Conservation (phyloP, 352 stramenopile genomes). For the Elongisporangium prolatum region DNA sequence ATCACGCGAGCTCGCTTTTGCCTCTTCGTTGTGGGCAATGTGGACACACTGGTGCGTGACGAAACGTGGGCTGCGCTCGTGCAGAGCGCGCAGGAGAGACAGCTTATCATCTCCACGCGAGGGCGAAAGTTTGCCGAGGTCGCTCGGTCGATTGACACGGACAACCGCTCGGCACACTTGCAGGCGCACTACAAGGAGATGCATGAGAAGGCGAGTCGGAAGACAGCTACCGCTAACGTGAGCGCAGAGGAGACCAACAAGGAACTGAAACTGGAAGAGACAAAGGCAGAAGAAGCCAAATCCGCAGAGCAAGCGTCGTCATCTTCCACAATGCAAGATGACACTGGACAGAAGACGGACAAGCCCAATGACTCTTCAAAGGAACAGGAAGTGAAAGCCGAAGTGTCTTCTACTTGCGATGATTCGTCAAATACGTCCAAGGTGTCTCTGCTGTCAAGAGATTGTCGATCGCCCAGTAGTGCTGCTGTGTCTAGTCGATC, state of each 20-base stretch:
- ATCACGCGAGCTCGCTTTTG: constrained; percentile 88
- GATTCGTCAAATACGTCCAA: background rate
- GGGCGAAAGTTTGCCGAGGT: constrained; percentile 37
- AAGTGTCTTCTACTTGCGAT: background rate
- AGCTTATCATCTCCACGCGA: constrained; percentile 54
- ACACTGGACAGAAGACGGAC: background rate
- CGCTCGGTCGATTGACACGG: constrained; percentile 31
- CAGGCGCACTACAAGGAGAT: constrained; percentile 61
- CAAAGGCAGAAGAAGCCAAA: background rate
- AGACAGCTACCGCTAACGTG: constrained; percentile 9
- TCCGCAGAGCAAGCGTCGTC: background rate
- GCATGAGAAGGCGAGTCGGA: constrained; percentile 58
- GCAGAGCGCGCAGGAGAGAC: constrained; percentile 58
- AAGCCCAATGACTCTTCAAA: background rate
- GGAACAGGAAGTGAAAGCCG: background rate
- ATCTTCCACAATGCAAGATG: background rate
- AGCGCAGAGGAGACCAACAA: background rate
- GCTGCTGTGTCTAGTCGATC: background rate
- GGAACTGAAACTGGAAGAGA: background rate
- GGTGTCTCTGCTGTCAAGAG: background rate
- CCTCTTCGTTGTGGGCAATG: constrained; percentile 83
- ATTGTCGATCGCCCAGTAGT: background rate
- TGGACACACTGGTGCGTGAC: constrained; percentile 67
- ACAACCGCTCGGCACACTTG: constrained; percentile 22
- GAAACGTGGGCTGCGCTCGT: constrained; percentile 79